A percentile compares a stretch with the other conserved stretches of the same genome.
These are phyloP conservation scores for Podila horticola DNA, from an alignment of 192 early-diverging fungal species.

Conservation along the genomic window DNA sequence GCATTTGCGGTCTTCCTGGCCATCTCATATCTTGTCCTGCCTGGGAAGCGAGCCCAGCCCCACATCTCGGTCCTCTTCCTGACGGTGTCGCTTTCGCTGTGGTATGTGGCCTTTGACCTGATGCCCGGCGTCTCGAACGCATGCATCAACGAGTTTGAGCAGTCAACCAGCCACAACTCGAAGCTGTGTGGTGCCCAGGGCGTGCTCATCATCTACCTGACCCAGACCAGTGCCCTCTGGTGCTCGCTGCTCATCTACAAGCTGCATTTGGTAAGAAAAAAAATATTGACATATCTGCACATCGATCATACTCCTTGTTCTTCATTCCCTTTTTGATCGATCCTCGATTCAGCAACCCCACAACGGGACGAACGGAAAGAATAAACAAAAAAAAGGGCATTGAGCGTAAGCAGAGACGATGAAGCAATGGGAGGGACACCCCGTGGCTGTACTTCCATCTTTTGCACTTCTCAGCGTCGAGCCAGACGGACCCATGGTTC, in stretches of 20 bases:
- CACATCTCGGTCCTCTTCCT: conserved; percentile 46
- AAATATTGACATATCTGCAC: background rate
- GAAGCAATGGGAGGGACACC: too few relatives aligned
- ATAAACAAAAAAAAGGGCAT: background rate
- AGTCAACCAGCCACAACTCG: conserved; percentile 35
- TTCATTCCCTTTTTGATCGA: background rate
- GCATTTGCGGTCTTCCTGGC: conserved; percentile 31
- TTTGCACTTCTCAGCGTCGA: too few relatives aligned
- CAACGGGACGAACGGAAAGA: background rate
- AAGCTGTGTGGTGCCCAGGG: conserved; percentile 35
- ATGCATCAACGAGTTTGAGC: conserved; percentile 42
- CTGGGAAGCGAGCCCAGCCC: conserved; percentile 37
- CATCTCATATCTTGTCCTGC: conserved; percentile 36
- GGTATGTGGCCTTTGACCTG: conserved; percentile 41
- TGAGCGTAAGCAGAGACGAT: too few relatives aligned
- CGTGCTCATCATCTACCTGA: conserved; percentile 39
- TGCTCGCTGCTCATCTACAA: conserved; percentile 45
- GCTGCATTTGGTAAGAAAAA: conserved; percentile 35
- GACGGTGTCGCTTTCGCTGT: conserved; percentile 26
- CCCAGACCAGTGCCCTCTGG: conserved; percentile 44
- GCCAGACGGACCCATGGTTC: too few relatives aligned
- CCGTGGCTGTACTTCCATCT: too few relatives aligned
- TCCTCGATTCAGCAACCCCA: background rate
- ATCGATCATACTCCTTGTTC: background rate
- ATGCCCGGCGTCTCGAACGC: conserved; percentile 45